Base-by-base conservation (phyloP, 176 grass and related monocot species). In the Rhynchospora pubera region DNA sequence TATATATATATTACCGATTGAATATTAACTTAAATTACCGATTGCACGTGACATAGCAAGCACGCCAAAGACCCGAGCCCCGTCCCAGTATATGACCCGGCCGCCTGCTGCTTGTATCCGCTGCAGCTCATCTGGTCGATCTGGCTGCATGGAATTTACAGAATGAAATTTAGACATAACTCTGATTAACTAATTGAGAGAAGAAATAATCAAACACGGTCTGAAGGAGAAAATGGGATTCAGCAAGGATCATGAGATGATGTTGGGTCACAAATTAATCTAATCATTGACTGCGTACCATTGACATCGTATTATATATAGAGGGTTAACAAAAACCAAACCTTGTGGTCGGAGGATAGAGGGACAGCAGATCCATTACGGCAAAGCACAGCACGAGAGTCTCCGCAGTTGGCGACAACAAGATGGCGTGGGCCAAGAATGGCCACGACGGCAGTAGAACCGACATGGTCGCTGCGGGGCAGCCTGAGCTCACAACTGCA, bases 21-120 rank as follows among this genome's bases (percentile, higher is more conserved):
- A 28, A 39, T 2, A 52, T 6, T 13, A 53, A 75, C 11, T 3
- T 44, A 13, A 16, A 65, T 65, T 21, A 63, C 93, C 92, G 0
- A 98, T 98, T 62, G 92, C 95, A 2, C 95, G 90, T 0, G 95
- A 98, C 95, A 94, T 93, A 83, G 92, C 95, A 0, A 98, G 95
- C 83, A 98, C 88, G 18, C 92, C 95, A 65, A 94, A 90, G 1
- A 98, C 92, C 73, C 92, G 89, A 43, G 95, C 92, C 34, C 89
- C 92, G 18, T 98, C 89, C 92, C 95, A 98, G 87, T 82, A 98
- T 79, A 98, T 98, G 18, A 94, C 95, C 28, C 87, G 90, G 7
- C 95, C 95, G 6, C 95, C 95, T 14, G 87, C 90, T 6, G 78
- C 85, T 32, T 91, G 86, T 89, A 98, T 94, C 79, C 95, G 86